These are phyloP conservation scores for Ceratocystis huliohia DNA, from an alignment of 2,329 filamentous ascomycete genomes.

Conservation along the genomic window DNA sequence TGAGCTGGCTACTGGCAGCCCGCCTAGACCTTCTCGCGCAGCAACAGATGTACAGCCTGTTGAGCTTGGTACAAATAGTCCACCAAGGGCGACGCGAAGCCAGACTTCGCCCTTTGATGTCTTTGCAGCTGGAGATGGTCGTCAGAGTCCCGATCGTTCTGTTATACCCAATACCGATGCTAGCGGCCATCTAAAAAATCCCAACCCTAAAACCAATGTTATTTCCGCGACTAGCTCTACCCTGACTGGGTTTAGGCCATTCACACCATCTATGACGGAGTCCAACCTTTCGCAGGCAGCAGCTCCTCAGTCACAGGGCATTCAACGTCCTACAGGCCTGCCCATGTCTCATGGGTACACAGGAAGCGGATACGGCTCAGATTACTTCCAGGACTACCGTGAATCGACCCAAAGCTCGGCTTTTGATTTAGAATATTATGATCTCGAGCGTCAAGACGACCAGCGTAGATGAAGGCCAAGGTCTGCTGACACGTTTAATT, in stretches of 20 bases:
- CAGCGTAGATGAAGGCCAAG: not conserved
- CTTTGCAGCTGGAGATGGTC: conserved; percentile 27
- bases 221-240: conserved; percentile 5
- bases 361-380: conserved; percentile 23
- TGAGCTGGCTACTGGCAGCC: not conserved
- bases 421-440: conserved; percentile 18
- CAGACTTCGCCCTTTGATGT: conserved; percentile 24
- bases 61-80: not conserved
- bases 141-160: conserved; percentile 28
- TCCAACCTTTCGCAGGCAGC: conserved; percentile 17
- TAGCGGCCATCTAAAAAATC: not conserved
- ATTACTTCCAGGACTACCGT: conserved; percentile 22
- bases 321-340: not conserved
- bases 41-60: conserved; percentile 11
- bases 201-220: not conserved
- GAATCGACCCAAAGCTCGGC: conserved; percentile 18
- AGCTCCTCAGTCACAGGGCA: conserved; percentile 15
- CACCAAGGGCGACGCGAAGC: conserved; percentile 20
- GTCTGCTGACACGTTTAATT: not conserved
- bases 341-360: conserved; percentile 28
- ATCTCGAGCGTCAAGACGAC: conserved; percentile 13
- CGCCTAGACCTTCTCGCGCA: conserved; percentile 10
- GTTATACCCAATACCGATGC: not conserved
- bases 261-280: conserved; percentile 18
- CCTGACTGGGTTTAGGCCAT: conserved; percentile 9